These are phyloP conservation scores for Priceomyces fermenticarens DNA, from an alignment of 805 yeast species.

Conservation along the genomic window DNA sequence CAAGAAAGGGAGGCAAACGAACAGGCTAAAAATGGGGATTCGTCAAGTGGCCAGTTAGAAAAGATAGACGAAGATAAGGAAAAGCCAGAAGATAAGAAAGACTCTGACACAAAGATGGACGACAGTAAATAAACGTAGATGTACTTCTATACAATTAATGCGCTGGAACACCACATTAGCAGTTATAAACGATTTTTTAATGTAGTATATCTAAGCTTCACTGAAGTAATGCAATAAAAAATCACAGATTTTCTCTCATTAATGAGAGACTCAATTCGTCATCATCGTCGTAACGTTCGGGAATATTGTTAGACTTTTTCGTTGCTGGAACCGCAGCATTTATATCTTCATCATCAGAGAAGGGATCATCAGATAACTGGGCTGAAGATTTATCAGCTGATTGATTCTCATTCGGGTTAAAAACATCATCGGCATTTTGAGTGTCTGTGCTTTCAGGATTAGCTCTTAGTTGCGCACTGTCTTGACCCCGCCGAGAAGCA, in stretches of 20 bases:
- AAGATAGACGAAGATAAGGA: slow-evolving; percentile 29
- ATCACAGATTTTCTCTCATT: slow-evolving; percentile 6
- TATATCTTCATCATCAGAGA: slow-evolving; percentile 21
- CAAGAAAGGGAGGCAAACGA: slow-evolving; percentile 69
- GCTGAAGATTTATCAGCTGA: too few relatives aligned
- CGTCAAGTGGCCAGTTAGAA: slow-evolving; percentile 19
- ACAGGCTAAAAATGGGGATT: slow-evolving; percentile 15
- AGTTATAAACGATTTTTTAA: background rate
- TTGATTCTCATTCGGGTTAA: too few relatives aligned
- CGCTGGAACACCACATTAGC: background rate
- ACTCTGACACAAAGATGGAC: slow-evolving; percentile 13
- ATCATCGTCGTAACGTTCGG: slow-evolving; percentile 11
- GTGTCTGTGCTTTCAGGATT: too few relatives aligned
- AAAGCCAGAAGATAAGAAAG: slow-evolving; percentile 10
- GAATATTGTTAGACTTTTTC: background rate
- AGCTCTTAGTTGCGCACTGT: too few relatives aligned
- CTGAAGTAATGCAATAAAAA: slow-evolving; percentile 24
- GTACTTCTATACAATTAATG: too few relatives aligned
- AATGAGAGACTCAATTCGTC: slow-evolving; percentile 1
- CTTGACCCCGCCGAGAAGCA: too few relatives aligned
- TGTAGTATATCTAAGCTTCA: slow-evolving; percentile 5
- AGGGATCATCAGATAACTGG: slow-evolving; percentile 15
- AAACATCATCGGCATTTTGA: too few relatives aligned
- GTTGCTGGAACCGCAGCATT: background rate
- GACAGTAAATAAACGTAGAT: slow-evolving; percentile 8